Conservation (phyloP, 331 rosid genomes). For the Dryas integrifolia region DNA sequence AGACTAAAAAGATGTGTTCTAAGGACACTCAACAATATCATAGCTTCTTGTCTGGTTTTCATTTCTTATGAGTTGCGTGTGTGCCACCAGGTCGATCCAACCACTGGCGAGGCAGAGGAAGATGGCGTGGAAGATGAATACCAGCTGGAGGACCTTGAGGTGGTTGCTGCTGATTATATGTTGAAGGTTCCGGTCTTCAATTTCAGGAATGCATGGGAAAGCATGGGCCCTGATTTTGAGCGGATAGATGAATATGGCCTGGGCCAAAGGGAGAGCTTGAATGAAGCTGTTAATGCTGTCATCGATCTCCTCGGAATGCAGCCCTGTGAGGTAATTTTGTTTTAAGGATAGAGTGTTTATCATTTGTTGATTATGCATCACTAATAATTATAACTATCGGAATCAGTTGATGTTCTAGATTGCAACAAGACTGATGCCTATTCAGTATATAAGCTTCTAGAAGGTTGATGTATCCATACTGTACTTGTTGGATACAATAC, state of each 20-base stretch:
- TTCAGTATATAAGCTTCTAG: too few relatives aligned
- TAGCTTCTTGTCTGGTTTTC: neutral
- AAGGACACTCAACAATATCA: neutral
- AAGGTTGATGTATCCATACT: too few relatives aligned
- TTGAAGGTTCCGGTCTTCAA: conserved; percentile 83
- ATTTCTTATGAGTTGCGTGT: conserved; percentile 20
- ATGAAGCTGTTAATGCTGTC: conserved; percentile 87
- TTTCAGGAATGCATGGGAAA: conserved; percentile 97
- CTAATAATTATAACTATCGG: too few relatives aligned
- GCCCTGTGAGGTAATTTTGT: conserved; percentile 84
- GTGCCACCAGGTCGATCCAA: conserved; percentile 72
- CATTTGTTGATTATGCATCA: conserved; percentile 14
- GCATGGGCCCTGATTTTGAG: conserved; percentile 66
- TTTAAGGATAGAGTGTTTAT: conserved; percentile 11
- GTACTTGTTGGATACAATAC: too few relatives aligned
- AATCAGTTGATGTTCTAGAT: too few relatives aligned
- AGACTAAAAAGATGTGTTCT: neutral
- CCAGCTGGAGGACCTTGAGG: conserved; percentile 95
- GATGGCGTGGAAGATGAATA: conserved; percentile 99
- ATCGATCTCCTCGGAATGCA: conserved; percentile 91
- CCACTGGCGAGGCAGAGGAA: conserved; percentile 90
- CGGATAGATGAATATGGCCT: conserved; percentile 93
- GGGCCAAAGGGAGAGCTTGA: conserved; percentile 89
- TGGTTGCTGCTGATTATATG: conserved; percentile 93
- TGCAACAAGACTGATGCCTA: too few relatives aligned